Percentiles rank a stretch among this genome's conserved stretches.
phyloP scores from a whole-genome alignment of 192 early-diverging fungal genomes.

The Phlyctochytrium planicorne region DNA sequence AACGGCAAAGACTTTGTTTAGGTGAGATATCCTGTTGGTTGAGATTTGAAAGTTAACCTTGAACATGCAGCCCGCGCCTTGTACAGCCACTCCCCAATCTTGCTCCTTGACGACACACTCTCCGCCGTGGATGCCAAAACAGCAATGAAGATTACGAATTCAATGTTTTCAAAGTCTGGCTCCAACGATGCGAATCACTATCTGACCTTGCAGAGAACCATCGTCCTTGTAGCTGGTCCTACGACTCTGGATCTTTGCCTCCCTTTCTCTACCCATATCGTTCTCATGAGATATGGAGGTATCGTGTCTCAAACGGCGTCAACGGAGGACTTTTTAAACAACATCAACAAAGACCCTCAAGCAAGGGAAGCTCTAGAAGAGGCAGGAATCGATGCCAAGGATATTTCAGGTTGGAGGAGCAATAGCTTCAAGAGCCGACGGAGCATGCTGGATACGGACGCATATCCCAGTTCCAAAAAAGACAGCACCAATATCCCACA shows the following conservation, averaged over 20 bases:
- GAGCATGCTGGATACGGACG: not conserved
- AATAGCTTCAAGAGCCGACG: no score
- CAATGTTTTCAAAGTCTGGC: conserved; percentile 61
- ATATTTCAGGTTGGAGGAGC: no score
- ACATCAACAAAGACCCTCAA: not conserved
- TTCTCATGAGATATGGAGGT: conserved; percentile 32
- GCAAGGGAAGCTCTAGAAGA: conserved; percentile 1
- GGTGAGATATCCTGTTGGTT: not conserved
- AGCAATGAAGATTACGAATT: conserved; percentile 71
- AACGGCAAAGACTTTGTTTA: conserved; percentile 17
- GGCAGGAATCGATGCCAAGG: no score
- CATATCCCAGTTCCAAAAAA: no score
- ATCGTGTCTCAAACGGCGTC: not conserved
- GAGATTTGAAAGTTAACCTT: conserved; percentile 37
- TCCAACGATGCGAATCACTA: no score
- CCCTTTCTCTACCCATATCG: conserved; percentile 27
- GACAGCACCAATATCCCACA: no score
- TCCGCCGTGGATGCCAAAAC: conserved; percentile 92
- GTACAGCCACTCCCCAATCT: conserved; percentile 62
- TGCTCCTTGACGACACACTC: conserved; percentile 77
- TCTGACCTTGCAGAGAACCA: conserved; percentile 60
- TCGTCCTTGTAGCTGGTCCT: conserved; percentile 84
- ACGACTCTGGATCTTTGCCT: conserved; percentile 45
- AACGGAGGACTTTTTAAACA: not conserved
- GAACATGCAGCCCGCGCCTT: conserved; percentile 74